A percentile compares a stretch with the other conserved stretches of the same genome.
These are phyloP conservation scores for Thuidium tamariscinum DNA, from an alignment of 225 moss, liverwort and hornwort genomes.

Conservation along the genomic window DNA sequence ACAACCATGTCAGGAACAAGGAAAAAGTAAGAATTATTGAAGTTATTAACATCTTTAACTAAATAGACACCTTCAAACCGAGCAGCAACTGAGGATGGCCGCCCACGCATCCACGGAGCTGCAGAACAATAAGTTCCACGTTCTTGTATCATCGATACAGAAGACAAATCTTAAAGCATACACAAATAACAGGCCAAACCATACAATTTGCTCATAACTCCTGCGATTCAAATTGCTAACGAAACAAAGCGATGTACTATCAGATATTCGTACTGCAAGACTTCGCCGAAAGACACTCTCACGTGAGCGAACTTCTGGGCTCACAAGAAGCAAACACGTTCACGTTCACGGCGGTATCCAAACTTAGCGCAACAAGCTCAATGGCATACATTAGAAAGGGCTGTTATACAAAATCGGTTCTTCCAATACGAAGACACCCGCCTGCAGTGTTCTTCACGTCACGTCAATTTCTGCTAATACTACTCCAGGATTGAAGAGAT, in stretches of 20 bases:
- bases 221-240: too few relatives aligned
- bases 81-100: too few relatives aligned
- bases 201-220: not conserved
- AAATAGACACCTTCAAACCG: too few relatives aligned
- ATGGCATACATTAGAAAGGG: not conserved
- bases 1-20: fast-evolving
- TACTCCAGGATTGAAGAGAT: slow-evolving; percentile 34
- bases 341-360: too few relatives aligned
- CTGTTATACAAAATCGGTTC: not conserved
- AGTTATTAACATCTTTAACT: too few relatives aligned
- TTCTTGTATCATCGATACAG: not conserved
- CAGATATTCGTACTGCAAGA: not conserved
- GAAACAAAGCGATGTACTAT: not conserved
- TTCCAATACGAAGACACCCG: not conserved
- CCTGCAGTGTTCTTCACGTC: not conserved
- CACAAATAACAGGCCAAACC: not conserved
- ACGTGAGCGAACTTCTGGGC: not conserved
- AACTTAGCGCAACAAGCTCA: not conserved
- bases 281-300: not conserved
- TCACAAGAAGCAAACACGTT: too few relatives aligned
- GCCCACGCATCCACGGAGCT: too few relatives aligned
- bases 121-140: too few relatives aligned
- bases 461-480: not conserved
- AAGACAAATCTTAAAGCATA: not conserved
- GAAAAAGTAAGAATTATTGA: too few relatives aligned